Evolutionary conservation across 768 basidiomycete species (phyloP).

Genomic region (Lactarius sanguifluus): DNA sequence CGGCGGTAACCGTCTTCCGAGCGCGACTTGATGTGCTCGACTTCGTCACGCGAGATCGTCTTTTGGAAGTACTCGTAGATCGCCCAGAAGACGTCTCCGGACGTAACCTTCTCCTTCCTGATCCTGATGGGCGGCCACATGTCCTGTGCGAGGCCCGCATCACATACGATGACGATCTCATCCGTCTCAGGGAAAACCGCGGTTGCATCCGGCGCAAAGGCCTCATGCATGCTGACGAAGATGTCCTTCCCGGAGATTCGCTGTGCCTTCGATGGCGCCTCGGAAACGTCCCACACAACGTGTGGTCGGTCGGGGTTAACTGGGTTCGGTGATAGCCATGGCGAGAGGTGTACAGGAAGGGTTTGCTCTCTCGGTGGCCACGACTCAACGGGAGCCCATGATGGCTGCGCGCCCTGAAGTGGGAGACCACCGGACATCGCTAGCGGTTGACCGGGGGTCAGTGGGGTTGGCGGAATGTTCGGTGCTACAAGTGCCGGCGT

Average conservation of each 20-base stretch:
- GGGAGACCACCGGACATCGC: constrained; percentile 10
- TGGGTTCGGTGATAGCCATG: constrained; percentile 27
- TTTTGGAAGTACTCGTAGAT: constrained; percentile 28
- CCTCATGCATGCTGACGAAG: constrained; percentile 23
- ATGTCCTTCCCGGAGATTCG: constrained; percentile 26
- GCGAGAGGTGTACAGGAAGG: constrained; percentile 25
- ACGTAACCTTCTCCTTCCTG: constrained; percentile 14
- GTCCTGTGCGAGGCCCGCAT: constrained; percentile 11
- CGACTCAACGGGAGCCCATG: constrained; percentile 19
- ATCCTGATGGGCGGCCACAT: constrained; percentile 24
- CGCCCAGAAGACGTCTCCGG: constrained; percentile 26
- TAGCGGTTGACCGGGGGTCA: constrained; percentile 10
- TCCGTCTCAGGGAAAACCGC: constrained; percentile 23
- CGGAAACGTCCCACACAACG: constrained; percentile 24
- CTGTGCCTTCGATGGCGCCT: constrained; percentile 20
- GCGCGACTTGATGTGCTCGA: constrained; percentile 6
- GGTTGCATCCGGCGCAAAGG: constrained; percentile 13
- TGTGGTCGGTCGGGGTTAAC: constrained; percentile 20
- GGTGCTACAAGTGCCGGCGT: not conserved
- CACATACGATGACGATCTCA: constrained; percentile 20
- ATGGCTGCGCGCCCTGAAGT: constrained; percentile 12
- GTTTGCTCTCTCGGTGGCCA: constrained; percentile 25
- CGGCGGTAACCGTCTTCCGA: constrained; percentile 14
- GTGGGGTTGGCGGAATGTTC: constrained; percentile 10
- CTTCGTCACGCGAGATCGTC: constrained; percentile 16